phyloP scores from a whole-genome alignment of 176 grass and related monocot species.

The Paspalum notatum region DNA sequence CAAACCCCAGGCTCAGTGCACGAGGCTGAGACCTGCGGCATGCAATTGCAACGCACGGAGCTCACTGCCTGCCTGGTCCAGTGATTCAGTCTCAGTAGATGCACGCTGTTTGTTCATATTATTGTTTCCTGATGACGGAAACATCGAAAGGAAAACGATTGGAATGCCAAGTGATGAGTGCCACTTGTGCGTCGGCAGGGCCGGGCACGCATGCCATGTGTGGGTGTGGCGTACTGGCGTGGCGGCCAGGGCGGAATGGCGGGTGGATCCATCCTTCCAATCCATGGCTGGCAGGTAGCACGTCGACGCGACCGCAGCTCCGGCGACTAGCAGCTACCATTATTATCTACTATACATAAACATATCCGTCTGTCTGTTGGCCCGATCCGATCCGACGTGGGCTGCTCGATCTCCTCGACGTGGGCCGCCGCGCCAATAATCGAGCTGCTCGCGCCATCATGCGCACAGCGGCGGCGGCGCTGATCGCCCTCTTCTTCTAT shows the following conservation, averaged over 20 bases:
- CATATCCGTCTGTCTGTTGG: background rate
- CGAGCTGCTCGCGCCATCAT: background rate
- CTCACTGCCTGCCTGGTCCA: too few species aligned
- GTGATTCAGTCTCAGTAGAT: too few species aligned
- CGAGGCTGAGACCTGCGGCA: too few species aligned
- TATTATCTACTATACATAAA: background rate
- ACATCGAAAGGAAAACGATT: too few species aligned
- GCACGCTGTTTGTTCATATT: too few species aligned
- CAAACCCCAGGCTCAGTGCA: too few species aligned
- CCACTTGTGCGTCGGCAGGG: background rate
- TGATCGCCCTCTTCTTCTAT: background rate
- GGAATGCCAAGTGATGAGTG: background rate
- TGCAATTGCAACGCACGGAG: background rate
- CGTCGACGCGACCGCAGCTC: background rate
- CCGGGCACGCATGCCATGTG: background rate
- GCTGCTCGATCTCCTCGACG: too few species aligned
- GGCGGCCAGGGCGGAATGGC: background rate
- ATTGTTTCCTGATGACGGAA: too few species aligned
- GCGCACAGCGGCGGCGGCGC: background rate
- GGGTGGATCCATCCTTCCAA: background rate
- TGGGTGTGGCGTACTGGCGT: too few species aligned
- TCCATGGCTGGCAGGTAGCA: background rate
- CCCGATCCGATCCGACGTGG: constrained; percentile 13
- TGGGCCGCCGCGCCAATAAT: constrained; percentile 32
- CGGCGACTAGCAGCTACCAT: background rate